phyloP scores from a whole-genome alignment of 805 yeast genomes.

The Pichia cabralensis region DNA sequence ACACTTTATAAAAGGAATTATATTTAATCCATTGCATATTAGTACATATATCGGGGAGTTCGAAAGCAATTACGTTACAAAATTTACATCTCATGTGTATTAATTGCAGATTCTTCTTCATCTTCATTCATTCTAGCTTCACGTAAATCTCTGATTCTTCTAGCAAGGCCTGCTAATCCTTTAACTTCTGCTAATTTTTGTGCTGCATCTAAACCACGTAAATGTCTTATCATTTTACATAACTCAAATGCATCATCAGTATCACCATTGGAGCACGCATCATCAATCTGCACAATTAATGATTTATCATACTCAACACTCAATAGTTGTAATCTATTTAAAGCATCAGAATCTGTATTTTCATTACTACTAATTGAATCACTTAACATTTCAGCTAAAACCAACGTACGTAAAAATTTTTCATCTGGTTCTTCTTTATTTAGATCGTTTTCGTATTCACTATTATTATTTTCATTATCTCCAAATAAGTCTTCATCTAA shows the following conservation, averaged over 20 bases:
- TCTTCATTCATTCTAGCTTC: constrained; percentile 36
- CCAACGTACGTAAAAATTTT: constrained; percentile 46
- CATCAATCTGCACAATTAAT: constrained; percentile 64
- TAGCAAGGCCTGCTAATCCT: constrained; percentile 42
- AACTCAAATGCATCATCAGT: constrained; percentile 59
- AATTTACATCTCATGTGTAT: too few relatives aligned
- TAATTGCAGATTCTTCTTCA: too few relatives aligned
- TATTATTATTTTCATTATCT: constrained; percentile 39
- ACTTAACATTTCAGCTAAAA: constrained; percentile 50
- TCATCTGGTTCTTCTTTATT: constrained; percentile 45
- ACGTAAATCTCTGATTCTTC: constrained; percentile 42
- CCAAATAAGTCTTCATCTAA: constrained; percentile 23
- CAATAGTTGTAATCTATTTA: constrained; percentile 41
- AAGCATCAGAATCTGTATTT: constrained; percentile 25
- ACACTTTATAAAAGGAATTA: too few relatives aligned
- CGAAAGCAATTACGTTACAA: too few relatives aligned
- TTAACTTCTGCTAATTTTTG: constrained; percentile 72
- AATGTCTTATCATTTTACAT: constrained; percentile 59
- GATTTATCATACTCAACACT: constrained; percentile 64
- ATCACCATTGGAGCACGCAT: constrained; percentile 59
- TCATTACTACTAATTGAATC: constrained; percentile 41
- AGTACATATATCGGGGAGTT: too few relatives aligned
- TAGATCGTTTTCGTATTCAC: constrained; percentile 19
- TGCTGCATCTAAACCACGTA: constrained; percentile 72
- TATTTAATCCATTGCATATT: too few relatives aligned